These are phyloP conservation scores for Termitomyces sp. DNA, from an alignment of 768 basidiomycete species.

Conservation along the genomic window DNA sequence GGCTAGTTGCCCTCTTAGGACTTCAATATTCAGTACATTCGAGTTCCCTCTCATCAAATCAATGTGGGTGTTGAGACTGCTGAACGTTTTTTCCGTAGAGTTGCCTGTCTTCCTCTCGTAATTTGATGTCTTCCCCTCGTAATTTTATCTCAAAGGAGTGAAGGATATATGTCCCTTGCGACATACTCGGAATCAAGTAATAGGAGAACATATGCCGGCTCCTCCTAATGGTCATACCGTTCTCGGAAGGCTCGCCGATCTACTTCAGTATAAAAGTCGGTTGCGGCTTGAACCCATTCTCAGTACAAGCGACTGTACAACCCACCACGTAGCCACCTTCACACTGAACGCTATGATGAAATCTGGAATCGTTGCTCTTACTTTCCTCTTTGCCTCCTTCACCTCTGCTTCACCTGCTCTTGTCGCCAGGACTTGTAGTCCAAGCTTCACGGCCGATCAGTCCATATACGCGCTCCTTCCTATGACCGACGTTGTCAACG, in stretches of 20 bases:
- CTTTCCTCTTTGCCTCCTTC: constrained; percentile 12
- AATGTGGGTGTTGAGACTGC: background rate
- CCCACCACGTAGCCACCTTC: background rate
- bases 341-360: constrained; percentile 5
- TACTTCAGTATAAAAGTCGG: background rate
- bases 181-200: background rate
- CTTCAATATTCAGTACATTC: background rate
- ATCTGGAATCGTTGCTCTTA: background rate
- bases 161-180: background rate
- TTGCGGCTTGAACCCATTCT: background rate
- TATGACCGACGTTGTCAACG: constrained; percentile 9
- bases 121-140: background rate
- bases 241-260: background rate
- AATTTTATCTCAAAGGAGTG: background rate
- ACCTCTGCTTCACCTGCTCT: constrained; percentile 24
- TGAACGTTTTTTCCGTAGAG: background rate
- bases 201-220: background rate
- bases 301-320: background rate
- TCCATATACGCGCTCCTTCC: constrained; percentile 14
- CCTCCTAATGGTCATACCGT: background rate
- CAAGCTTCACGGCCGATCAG: constrained; percentile 8
- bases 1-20: background rate
- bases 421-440: constrained; percentile 11
- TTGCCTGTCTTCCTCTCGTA: background rate
- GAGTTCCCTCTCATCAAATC: background rate